Evolutionary conservation across 257 asterid genomes (phyloP).

Genomic region (Hygrophila difformis): DNA sequence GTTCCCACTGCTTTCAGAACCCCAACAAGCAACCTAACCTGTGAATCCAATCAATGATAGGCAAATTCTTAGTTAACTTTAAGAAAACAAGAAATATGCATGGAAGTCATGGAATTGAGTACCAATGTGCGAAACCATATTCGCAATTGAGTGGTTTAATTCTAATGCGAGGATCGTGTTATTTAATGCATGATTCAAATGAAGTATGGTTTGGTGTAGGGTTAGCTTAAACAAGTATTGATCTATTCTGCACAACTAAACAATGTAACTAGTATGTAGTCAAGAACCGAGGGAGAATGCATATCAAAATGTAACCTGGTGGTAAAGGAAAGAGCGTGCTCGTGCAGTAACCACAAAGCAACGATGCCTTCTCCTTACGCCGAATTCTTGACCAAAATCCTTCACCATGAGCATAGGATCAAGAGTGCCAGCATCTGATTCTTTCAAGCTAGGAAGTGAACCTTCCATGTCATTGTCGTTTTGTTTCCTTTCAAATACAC

Average conservation of each 20-base stretch:
- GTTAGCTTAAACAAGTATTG: too few relatives aligned
- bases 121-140: background rate
- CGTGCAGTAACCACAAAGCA: conserved; percentile 87
- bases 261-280: too few relatives aligned
- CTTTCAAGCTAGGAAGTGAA: conserved; percentile 25
- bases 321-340: conserved; percentile 86
- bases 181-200: too few relatives aligned
- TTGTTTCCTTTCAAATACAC: conserved; percentile 42
- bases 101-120: background rate
- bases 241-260: too few relatives aligned
- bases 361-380: conserved; percentile 58
- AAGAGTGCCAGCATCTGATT: conserved; percentile 24
- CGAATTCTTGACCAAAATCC: conserved; percentile 39
- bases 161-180: too few relatives aligned
- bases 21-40: conserved; percentile 93
- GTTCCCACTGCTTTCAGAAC: conserved; percentile 79
- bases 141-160: background rate
- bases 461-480: conserved; percentile 19
- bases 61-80: too few relatives aligned
- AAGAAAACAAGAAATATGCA: background rate
- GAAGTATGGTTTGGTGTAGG: too few relatives aligned
- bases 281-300: too few relatives aligned
- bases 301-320: conserved; percentile 53
- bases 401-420: conserved; percentile 22
- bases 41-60: too few relatives aligned